Percentiles rank a stretch among this genome's conserved stretches.
phyloP scores from a whole-genome alignment of 1,284 basidiomycete genomes.

The Marasmius sp. region DNA sequence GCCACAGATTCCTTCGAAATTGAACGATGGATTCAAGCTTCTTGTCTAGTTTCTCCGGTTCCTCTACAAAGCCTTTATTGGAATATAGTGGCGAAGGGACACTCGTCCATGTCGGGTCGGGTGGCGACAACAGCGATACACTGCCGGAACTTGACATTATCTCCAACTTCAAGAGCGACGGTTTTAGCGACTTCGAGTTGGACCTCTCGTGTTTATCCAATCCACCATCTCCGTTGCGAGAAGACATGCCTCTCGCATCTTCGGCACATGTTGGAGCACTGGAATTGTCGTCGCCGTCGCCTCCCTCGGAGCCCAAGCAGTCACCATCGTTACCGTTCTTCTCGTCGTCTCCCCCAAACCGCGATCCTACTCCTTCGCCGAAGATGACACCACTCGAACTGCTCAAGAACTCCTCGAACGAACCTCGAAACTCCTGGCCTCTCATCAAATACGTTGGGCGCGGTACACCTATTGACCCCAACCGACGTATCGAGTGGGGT shows the following conservation, averaged over 20 bases:
- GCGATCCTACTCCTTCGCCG: slow-evolving; percentile 23
- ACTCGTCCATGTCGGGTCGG: neutral
- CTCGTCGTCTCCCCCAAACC: slow-evolving; percentile 27
- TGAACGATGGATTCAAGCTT: slow-evolving; percentile 12
- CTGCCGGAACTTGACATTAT: slow-evolving; percentile 11
- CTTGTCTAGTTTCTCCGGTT: slow-evolving; percentile 5
- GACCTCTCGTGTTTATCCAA: slow-evolving; percentile 42
- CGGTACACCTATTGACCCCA: slow-evolving; percentile 46
- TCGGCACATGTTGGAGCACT: neutral
- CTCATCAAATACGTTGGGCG: slow-evolving; percentile 42
- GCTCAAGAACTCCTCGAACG: slow-evolving; percentile 20
- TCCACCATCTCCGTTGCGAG: slow-evolving; percentile 26
- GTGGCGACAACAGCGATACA: neutral
- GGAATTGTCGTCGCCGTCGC: slow-evolving; percentile 17
- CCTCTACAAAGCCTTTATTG: slow-evolving; percentile 7
- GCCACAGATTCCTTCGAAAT: neutral
- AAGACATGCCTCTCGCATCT: slow-evolving; percentile 20
- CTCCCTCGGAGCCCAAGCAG: slow-evolving; percentile 12
- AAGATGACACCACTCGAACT: neutral
- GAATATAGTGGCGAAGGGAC: neutral
- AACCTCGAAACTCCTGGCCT: slow-evolving; percentile 38
- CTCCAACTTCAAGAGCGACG: slow-evolving; percentile 24
- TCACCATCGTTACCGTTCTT: slow-evolving; percentile 23
- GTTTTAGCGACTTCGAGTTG: slow-evolving; percentile 42
- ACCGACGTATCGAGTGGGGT: slow-evolving; percentile 42